A percentile compares a stretch with the other conserved stretches of the same genome.
These are phyloP conservation scores for Dionaea muscipula DNA, from an alignment of 179 eudicot genomes.

Conservation along the genomic window DNA sequence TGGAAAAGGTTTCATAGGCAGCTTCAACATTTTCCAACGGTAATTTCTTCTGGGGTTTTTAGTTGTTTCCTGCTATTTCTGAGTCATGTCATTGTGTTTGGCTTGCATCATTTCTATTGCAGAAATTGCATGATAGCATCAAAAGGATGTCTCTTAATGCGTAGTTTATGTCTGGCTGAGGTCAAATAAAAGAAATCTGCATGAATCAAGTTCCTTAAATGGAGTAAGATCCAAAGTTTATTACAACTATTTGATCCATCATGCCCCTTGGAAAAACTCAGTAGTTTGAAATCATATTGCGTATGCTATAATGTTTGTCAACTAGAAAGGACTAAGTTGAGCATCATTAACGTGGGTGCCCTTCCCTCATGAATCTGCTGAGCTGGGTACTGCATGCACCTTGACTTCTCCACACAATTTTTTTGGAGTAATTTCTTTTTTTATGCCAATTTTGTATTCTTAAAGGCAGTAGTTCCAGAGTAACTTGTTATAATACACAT, in stretches of 20 bases:
- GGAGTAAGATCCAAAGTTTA: neutral
- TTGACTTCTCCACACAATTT: too few relatives aligned
- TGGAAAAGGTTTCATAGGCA: slow-evolving; percentile 98
- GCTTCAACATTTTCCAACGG: slow-evolving; percentile 93
- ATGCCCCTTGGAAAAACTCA: too few relatives aligned
- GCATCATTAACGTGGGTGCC: too few relatives aligned
- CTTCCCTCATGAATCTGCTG: too few relatives aligned
- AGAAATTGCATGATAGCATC: too few relatives aligned
- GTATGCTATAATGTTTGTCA: too few relatives aligned
- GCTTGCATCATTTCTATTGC: neutral
- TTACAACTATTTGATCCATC: neutral
- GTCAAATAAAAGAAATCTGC: neutral
- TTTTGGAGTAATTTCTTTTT: neutral
- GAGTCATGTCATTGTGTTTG: neutral
- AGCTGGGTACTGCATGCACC: too few relatives aligned
- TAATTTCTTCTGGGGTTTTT: slow-evolving; percentile 14
- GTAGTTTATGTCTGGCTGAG: neutral
- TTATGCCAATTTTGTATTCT: too few relatives aligned
- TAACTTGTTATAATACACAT: neutral
- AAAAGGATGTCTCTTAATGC: too few relatives aligned
- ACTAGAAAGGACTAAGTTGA: too few relatives aligned
- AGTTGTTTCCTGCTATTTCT: neutral
- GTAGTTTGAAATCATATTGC: too few relatives aligned
- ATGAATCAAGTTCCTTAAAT: neutral
- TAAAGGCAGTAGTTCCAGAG: neutral